Conservation (phyloP, 1,284 basidiomycete species). For the Thecaphora thlaspeos region DNA sequence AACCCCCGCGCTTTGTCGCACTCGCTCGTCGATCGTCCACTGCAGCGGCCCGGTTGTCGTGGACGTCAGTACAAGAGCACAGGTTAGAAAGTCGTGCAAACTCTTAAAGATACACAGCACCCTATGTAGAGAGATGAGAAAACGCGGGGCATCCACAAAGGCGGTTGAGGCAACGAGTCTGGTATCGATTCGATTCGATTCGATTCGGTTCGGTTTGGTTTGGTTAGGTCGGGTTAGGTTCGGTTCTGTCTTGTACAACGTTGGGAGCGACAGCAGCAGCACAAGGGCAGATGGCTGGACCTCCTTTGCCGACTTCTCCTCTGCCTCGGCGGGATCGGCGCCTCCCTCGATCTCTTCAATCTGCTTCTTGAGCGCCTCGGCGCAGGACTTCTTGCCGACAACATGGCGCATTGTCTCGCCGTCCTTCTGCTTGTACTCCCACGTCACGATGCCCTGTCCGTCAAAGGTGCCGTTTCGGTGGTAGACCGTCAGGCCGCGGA, state of each 20-base stretch:
- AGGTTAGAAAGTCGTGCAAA: too few relatives aligned
- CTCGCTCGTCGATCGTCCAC: too few relatives aligned
- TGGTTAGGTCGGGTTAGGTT: not conserved
- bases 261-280: not conserved
- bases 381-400: slow-evolving; percentile 42
- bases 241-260: not conserved
- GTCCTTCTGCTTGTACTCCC: slow-evolving; percentile 53
- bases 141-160: too few relatives aligned
- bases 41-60: too few relatives aligned
- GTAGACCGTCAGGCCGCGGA: slow-evolving; percentile 52
- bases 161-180: too few relatives aligned
- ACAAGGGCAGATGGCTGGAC: not conserved
- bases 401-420: slow-evolving; percentile 45
- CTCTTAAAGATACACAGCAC: too few relatives aligned
- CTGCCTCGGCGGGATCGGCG: slow-evolving; percentile 25
- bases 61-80: too few relatives aligned
- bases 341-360: slow-evolving; percentile 44
- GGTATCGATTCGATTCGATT: not conserved
- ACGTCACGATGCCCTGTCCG: slow-evolving; percentile 51
- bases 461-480: slow-evolving; percentile 57
- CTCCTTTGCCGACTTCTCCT: slow-evolving; percentile 28
- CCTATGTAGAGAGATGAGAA: too few relatives aligned
- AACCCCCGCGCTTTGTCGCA: too few relatives aligned
- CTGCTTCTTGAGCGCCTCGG: slow-evolving; percentile 40
- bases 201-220: not conserved